Percentiles rank a stretch among this genome's conserved stretches.
Conservation (phyloP, 176 grass and related monocot species). For the Oryza punctata region DNA sequence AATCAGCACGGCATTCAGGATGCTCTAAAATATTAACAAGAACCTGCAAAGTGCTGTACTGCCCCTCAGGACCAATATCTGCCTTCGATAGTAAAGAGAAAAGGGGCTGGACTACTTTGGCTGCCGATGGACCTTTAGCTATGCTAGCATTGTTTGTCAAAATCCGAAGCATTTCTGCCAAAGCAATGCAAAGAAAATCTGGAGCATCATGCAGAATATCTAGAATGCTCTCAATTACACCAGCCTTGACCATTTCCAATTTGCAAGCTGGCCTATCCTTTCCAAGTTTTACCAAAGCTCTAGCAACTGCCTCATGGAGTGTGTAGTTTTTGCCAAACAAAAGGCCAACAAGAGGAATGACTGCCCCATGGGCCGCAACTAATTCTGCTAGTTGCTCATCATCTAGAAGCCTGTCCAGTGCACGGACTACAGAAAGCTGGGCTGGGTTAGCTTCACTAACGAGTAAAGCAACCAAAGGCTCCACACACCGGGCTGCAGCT, state of each 20-base stretch:
- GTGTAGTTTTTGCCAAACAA: slow-evolving; percentile 89
- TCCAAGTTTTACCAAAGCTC: slow-evolving; percentile 92
- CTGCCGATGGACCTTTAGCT: slow-evolving; percentile 94
- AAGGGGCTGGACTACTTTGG: slow-evolving; percentile 92
- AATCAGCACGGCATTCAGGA: slow-evolving; percentile 85
- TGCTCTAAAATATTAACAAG: slow-evolving; percentile 99
- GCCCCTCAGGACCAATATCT: slow-evolving; percentile 85
- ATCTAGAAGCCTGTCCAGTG: slow-evolving; percentile 95
- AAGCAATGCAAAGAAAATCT: slow-evolving; percentile 89
- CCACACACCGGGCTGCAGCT: slow-evolving; percentile 90
- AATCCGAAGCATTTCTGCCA: slow-evolving; percentile 95
- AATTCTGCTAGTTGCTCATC: slow-evolving; percentile 93
- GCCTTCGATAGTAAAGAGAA: slow-evolving; percentile 84
- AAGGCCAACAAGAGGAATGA: slow-evolving; percentile 90
- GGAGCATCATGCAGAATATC: slow-evolving; percentile 94
- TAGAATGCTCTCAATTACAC: slow-evolving; percentile 95
- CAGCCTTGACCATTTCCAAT: slow-evolving; percentile 97
- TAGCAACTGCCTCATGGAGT: slow-evolving; percentile 89
- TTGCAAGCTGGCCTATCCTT: slow-evolving; percentile 94
- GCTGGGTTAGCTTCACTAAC: slow-evolving; percentile 78
- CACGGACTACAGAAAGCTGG: slow-evolving; percentile 93
- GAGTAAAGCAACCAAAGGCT: slow-evolving; percentile 84
- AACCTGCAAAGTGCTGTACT: slow-evolving; percentile 97
- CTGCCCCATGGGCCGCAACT: slow-evolving; percentile 84
- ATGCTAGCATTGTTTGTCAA: slow-evolving; percentile 98